Evolutionary conservation across 768 basidiomycete genomes (phyloP).

Genomic region (Psilocybe subaeruginosa): DNA sequence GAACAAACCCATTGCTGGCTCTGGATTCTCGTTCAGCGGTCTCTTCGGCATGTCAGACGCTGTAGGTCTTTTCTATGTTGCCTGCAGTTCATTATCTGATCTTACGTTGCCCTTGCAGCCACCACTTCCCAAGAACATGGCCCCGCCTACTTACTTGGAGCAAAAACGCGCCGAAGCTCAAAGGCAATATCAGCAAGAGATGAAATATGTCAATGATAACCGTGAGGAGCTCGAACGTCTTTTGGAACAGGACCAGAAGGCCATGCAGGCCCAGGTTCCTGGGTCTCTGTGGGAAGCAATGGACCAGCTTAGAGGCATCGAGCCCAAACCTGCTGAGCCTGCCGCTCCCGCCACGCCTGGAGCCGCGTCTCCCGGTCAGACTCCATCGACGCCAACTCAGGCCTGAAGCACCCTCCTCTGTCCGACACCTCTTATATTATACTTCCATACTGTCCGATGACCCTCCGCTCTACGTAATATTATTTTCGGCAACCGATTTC

Average conservation of each 20-base stretch:
- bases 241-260: slow-evolving; percentile 35
- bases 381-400: background rate
- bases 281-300: slow-evolving; percentile 53
- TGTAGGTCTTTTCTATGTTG: slow-evolving; percentile 20
- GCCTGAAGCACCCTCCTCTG: background rate
- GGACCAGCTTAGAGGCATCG: slow-evolving; percentile 27
- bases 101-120: background rate
- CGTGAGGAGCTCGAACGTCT: slow-evolving; percentile 46
- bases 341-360: background rate
- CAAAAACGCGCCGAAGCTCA: slow-evolving; percentile 56
- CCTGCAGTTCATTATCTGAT: background rate
- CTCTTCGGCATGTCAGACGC: slow-evolving; percentile 40
- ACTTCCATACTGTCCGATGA: background rate
- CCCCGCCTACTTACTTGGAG: slow-evolving; percentile 56
- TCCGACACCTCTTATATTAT: background rate
- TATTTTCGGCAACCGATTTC: background rate
- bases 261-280: slow-evolving; percentile 47
- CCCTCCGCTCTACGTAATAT: background rate
- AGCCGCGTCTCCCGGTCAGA: background rate
- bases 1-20: slow-evolving; percentile 28
- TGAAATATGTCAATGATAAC: slow-evolving; percentile 49
- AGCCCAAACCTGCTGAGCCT: slow-evolving; percentile 14
- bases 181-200: slow-evolving; percentile 49
- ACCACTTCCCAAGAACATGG: slow-evolving; percentile 26
- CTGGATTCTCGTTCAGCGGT: slow-evolving; percentile 36